phyloP scores from a whole-genome alignment of 805 yeast genomes.

The Ogataea haglerorum region DNA sequence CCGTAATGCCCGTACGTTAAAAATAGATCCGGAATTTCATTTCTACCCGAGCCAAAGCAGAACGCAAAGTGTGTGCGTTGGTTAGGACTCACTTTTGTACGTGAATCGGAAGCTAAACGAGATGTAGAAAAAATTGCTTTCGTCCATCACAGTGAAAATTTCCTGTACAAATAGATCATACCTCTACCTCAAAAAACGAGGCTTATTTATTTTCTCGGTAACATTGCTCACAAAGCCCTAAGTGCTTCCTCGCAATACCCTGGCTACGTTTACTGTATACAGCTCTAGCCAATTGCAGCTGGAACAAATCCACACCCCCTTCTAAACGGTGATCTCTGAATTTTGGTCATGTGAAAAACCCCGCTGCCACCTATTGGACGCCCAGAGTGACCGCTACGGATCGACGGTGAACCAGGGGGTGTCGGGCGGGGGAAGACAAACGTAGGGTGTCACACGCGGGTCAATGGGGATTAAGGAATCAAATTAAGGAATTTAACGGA shows the following conservation, averaged over 20 bases:
- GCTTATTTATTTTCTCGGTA: too few relatives aligned
- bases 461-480: not conserved
- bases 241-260: too few relatives aligned
- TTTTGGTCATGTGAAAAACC: not conserved
- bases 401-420: not conserved
- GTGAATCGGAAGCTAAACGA: too few relatives aligned
- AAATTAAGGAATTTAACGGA: not conserved
- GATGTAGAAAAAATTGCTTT: too few relatives aligned
- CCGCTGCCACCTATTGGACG: not conserved
- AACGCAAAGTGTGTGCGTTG: too few relatives aligned
- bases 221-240: too few relatives aligned
- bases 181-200: too few relatives aligned
- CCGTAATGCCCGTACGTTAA: not conserved
- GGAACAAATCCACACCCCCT: not conserved
- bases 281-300: not conserved
- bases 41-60: not conserved
- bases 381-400: not conserved
- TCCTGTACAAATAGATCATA: too few relatives aligned
- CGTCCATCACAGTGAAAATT: too few relatives aligned
- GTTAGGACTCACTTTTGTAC: too few relatives aligned
- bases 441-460: not conserved
- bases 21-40: not conserved
- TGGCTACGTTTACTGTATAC: too few relatives aligned
- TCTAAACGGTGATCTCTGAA: not conserved
- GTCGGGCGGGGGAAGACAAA: not conserved